Conservation (phyloP, 2,329 filamentous ascomycete species). For the Tolypocladium ophioglossoides region DNA sequence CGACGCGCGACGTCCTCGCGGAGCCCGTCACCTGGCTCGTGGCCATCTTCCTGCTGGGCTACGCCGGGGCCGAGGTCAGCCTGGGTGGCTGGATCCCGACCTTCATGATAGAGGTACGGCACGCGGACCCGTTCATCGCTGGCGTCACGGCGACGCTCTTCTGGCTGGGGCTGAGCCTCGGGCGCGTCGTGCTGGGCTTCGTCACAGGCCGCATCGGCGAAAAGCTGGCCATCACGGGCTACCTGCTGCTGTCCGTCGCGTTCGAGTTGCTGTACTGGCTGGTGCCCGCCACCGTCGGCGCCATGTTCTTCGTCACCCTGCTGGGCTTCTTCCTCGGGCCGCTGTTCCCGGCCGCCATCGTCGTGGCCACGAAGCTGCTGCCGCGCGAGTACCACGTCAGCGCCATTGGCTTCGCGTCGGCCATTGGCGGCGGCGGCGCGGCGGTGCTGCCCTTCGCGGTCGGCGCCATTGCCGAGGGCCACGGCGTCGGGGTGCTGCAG, state of each 20-base stretch:
- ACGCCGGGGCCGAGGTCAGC: slow-evolving; percentile 69
- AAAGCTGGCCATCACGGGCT: slow-evolving; percentile 51
- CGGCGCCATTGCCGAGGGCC: slow-evolving; percentile 52
- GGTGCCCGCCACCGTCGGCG: slow-evolving; percentile 64
- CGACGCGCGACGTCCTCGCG: slow-evolving; percentile 30
- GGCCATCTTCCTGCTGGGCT: slow-evolving; percentile 64
- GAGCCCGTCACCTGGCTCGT: slow-evolving; percentile 59
- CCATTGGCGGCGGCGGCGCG: slow-evolving; percentile 65
- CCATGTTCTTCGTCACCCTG: slow-evolving; percentile 58
- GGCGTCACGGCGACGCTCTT: slow-evolving; percentile 72
- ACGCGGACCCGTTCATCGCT: slow-evolving; percentile 57
- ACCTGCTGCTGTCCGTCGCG: slow-evolving; percentile 52
- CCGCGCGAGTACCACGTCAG: slow-evolving; percentile 64
- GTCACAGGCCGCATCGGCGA: slow-evolving; percentile 66
- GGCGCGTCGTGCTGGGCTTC: slow-evolving; percentile 64
- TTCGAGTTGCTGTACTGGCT: slow-evolving; percentile 73
- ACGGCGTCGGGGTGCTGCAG: slow-evolving; percentile 46
- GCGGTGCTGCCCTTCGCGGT: slow-evolving; percentile 58
- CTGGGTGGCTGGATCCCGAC: slow-evolving; percentile 71
- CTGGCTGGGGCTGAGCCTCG: slow-evolving; percentile 73
- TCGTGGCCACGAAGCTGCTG: slow-evolving; percentile 63
- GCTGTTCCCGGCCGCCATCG: slow-evolving; percentile 64
- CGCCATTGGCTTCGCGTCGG: slow-evolving; percentile 69
- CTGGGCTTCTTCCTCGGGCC: slow-evolving; percentile 75
- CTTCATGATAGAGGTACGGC: slow-evolving; percentile 73